A percentile compares a stretch with the other conserved stretches of the same genome.
Conservation (phyloP, 768 basidiomycete genomes). For the Phanerodontia chrysosporium region DNA sequence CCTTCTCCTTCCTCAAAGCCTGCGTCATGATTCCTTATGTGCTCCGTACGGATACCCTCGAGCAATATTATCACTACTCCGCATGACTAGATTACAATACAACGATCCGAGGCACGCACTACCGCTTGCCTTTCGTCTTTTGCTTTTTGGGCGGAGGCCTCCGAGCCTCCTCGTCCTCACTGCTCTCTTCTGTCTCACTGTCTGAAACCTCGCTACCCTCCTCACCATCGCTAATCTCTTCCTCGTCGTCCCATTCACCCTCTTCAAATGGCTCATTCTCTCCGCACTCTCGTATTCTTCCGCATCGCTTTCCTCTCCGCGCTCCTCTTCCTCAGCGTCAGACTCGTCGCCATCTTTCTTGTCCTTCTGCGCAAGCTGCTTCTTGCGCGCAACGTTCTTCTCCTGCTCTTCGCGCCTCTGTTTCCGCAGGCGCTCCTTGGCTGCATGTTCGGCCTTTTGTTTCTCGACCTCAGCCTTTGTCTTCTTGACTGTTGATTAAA, state of each 20-base stretch:
- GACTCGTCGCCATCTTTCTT: slow-evolving; percentile 36
- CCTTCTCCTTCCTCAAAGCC: slow-evolving; percentile 6
- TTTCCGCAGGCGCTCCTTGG: slow-evolving; percentile 70
- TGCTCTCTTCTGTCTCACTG: slow-evolving; percentile 41
- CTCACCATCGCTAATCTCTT: slow-evolving; percentile 57
- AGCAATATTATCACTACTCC: slow-evolving; percentile 1
- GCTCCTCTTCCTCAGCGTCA: slow-evolving; percentile 26
- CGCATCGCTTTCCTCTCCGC: slow-evolving; percentile 36
- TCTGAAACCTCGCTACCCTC: slow-evolving; percentile 34
- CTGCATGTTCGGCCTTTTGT: slow-evolving; percentile 71
- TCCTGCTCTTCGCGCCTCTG: slow-evolving; percentile 87
- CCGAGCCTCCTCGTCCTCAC: slow-evolving; percentile 38
- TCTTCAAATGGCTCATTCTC: slow-evolving; percentile 31
- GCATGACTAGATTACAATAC: neutral
- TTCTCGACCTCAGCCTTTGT: slow-evolving; percentile 67
- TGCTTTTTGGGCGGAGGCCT: slow-evolving; percentile 52
- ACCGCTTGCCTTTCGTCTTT: slow-evolving; percentile 47
- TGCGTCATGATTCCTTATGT: neutral
- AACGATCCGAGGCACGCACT: neutral
- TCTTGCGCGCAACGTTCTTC: slow-evolving; percentile 84
- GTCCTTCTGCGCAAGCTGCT: slow-evolving; percentile 37
- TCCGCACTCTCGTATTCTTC: slow-evolving; percentile 48
- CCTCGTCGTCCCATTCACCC: slow-evolving; percentile 52
- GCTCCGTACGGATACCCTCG: neutral
- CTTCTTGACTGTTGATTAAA: slow-evolving; percentile 72